Evolutionary conservation across 2,329 filamentous ascomycete species (phyloP), one percentile per base, ranked within the genome.

Genomic region (Xylariaceae sp.): DNA sequence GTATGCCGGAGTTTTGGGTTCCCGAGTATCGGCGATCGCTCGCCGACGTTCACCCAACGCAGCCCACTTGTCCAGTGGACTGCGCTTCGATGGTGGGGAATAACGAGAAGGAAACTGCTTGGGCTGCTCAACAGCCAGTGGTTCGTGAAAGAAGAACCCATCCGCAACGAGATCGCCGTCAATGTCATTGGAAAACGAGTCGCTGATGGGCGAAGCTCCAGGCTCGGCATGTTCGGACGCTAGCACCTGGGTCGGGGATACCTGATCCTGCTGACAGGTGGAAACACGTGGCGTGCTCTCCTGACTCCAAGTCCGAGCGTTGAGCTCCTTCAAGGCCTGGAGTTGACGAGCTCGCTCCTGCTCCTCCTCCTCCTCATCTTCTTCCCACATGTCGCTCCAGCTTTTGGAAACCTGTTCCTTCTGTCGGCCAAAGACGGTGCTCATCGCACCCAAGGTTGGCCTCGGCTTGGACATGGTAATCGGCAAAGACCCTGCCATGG

Each of bases 321-420:
- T 86, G 51, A 83, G 69, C 55, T 78, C 66, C 60, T 81, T 75
- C 17, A 83, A 62, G 5, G 65, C 65, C 39, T 71, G 61, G 36
- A 75, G 64, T 55, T 81, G 75, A 43, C 72, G 73, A 39, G 64
- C 62, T 41, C 71, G 71, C 52, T 81, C 76, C 49, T 81, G 74
- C 47, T 84, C 75, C 42, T 83, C 78, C 44, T 83, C 80, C 52
- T 92, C 88, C 29, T 70, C 66, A 34, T 96, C 90, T 58, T 96
- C 90, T 38, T 96, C 90, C 82, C 88, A 95, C 59, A 96, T 78
- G 58, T 98, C 92, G 53, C 89, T 94, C 92, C 92, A 98, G 68
- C 92, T 96, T 80, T 96, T 96, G 36, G 92, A 94, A 30, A 93
- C 85, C 30, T 74, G 68, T 29, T 90, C 83, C 42, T 77, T 75